Evolutionary conservation across 2,329 filamentous ascomycete genomes (phyloP).

Genomic region (Colletotrichum sidae): DNA sequence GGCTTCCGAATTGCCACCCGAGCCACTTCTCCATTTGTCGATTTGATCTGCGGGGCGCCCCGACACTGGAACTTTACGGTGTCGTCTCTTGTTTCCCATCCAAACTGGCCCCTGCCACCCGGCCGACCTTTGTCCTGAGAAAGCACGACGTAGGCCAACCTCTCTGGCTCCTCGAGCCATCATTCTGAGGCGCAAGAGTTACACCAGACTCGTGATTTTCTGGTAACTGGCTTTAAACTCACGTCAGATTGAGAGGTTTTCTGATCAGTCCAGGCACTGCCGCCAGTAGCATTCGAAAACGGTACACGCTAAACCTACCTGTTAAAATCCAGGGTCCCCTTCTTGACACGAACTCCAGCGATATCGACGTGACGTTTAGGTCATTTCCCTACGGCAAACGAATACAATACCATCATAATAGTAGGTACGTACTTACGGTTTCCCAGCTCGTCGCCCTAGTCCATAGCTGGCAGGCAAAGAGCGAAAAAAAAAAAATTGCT

Average conservation of each 20-base stretch:
- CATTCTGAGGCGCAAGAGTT: not conserved
- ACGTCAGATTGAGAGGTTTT: no score
- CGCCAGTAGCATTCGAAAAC: constrained; percentile 7
- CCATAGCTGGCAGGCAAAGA: not conserved
- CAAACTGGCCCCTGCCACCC: constrained; percentile 13
- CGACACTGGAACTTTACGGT: not conserved
- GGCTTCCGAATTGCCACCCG: constrained; percentile 12
- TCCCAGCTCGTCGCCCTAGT: constrained; percentile 1
- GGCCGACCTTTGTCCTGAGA: constrained; percentile 9
- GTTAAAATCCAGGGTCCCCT: constrained; percentile 21
- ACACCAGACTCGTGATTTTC: not conserved
- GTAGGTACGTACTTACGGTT: constrained; percentile 10
- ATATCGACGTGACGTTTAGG: constrained; percentile 26
- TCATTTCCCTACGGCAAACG: constrained; percentile 1
- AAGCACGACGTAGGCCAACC: constrained; percentile 3
- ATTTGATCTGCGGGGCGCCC: constrained; percentile 29
- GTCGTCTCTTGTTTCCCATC: constrained; percentile 26
- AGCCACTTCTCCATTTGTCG: constrained; percentile 9
- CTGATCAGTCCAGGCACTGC: no score
- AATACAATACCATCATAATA: not conserved
- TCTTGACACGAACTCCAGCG: constrained; percentile 27
- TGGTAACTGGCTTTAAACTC: no score
- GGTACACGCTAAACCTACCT: not conserved
- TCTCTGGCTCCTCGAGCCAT: no score
- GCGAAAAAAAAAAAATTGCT: not conserved